These are phyloP conservation scores for Colletotrichum sp. DNA, from an alignment of 2,329 filamentous ascomycete genomes.

Conservation along the genomic window DNA sequence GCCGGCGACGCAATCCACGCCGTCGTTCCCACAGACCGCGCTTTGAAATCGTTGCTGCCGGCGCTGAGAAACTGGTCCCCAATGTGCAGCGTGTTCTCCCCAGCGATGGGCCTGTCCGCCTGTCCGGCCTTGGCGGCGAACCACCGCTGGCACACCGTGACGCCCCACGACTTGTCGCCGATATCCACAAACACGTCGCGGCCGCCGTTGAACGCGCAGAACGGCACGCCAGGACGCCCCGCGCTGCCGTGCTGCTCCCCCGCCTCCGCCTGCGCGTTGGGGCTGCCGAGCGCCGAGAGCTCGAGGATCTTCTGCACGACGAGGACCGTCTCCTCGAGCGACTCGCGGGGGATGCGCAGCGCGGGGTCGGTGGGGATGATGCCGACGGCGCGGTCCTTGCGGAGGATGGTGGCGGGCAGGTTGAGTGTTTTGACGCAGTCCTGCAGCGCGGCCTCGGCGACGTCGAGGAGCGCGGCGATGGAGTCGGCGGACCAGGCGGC, in stretches of 20 bases:
- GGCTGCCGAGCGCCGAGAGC: conserved; percentile 61
- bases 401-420: conserved; percentile 79
- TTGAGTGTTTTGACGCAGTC: conserved; percentile 83
- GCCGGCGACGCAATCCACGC: conserved; percentile 94
- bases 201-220: conserved; percentile 97
- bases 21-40: conserved; percentile 87
- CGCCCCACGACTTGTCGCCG: conserved; percentile 96
- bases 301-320: conserved; percentile 94
- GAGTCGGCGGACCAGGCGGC: conserved; percentile 76
- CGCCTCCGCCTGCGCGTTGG: conserved; percentile 29
- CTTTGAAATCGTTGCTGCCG: conserved; percentile 97
- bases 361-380: conserved; percentile 70
- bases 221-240: conserved; percentile 64
- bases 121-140: conserved; percentile 65
- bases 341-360: conserved; percentile 80
- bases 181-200: conserved; percentile 99
- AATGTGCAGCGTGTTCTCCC: conserved; percentile 86
- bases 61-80: conserved; percentile 97
- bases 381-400: conserved; percentile 88
- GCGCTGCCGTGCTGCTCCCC: neutral
- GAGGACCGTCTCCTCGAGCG: conserved; percentile 93
- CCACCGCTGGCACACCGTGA: conserved; percentile 89
- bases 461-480: conserved; percentile 82
- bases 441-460: conserved; percentile 82
- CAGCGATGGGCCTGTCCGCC: conserved; percentile 61